These are phyloP conservation scores for Hyaloperonospora brassicae DNA, from an alignment of 352 stramenopile genomes.

Conservation along the genomic window DNA sequence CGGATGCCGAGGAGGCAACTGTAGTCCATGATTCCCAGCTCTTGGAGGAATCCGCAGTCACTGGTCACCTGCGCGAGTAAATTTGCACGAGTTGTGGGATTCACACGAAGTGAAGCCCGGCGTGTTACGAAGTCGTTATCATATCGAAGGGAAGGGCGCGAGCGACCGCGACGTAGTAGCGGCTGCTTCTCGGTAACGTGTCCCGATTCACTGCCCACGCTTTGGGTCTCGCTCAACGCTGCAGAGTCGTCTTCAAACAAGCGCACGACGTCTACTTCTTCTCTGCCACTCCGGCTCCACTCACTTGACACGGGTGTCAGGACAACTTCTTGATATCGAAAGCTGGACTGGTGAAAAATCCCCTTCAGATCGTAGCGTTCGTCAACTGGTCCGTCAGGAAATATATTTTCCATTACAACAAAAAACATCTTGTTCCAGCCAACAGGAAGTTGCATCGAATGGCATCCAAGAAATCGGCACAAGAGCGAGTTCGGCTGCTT, in stretches of 20 bases:
- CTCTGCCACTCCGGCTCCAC: constrained; percentile 26
- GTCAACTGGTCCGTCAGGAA: constrained; percentile 61
- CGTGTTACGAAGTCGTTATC: constrained; percentile 75
- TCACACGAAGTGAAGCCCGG: constrained; percentile 58
- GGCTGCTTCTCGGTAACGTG: constrained; percentile 46
- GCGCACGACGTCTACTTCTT: constrained; percentile 19
- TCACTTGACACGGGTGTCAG: constrained; percentile 35
- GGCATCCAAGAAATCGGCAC: constrained; percentile 74
- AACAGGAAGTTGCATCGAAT: constrained; percentile 85
- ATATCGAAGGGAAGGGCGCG: constrained; percentile 55
- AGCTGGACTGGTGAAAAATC: constrained; percentile 66
- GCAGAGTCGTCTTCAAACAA: constrained; percentile 21
- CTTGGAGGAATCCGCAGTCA: constrained; percentile 78
- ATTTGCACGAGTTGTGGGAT: constrained; percentile 62
- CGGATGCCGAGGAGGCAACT: constrained; percentile 76
- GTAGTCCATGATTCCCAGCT: constrained; percentile 85
- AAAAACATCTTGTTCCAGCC: constrained; percentile 89
- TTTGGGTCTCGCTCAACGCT: constrained; percentile 24
- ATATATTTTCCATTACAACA: constrained; percentile 85
- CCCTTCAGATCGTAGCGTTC: constrained; percentile 82
- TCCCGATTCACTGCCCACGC: constrained; percentile 26
- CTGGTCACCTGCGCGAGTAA: constrained; percentile 73
- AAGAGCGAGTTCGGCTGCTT: constrained; percentile 75
- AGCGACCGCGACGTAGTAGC: constrained; percentile 43
- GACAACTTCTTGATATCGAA: constrained; percentile 32